phyloP scores from a whole-genome alignment of 75 land plant species.

The Sequoiadendron giganteum region DNA sequence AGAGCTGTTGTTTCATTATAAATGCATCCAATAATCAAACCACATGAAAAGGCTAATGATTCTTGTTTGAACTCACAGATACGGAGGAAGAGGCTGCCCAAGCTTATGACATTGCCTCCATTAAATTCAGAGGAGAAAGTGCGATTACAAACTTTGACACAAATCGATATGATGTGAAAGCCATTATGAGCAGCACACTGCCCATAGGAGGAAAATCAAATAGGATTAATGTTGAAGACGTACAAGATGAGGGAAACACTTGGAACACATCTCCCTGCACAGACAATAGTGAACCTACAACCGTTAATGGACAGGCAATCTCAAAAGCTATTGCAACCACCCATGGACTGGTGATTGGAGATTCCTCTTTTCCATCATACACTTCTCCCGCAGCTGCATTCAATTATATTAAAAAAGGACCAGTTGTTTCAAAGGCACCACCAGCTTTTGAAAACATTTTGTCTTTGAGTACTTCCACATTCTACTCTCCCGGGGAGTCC shows the following conservation, averaged over 20 bases:
- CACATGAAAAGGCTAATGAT: not conserved
- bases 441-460: not conserved
- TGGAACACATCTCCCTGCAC: not conserved
- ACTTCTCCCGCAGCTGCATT: not conserved
- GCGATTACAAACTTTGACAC: slow-evolving; percentile 85
- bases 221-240: not conserved
- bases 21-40: not conserved
- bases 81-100: slow-evolving; percentile 86
- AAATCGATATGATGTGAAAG: slow-evolving; percentile 67
- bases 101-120: slow-evolving; percentile 89
- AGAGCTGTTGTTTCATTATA: no score
- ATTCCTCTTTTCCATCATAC: not conserved
- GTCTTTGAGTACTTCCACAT: not conserved
- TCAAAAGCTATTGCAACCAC: not conserved
- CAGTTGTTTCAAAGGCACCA: not conserved
- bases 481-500: not conserved
- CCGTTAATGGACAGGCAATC: not conserved
- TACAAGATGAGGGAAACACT: not conserved
- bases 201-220: slow-evolving; percentile 12
- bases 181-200: slow-evolving; percentile 13
- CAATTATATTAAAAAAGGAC: not conserved
- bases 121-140: slow-evolving; percentile 70
- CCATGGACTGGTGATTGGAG: not conserved
- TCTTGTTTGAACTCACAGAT: slow-evolving; percentile 21
- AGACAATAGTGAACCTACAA: not conserved